These are phyloP conservation scores for Hypericum perforatum DNA, from an alignment of 345 rosid species.

Conservation along the genomic window DNA sequence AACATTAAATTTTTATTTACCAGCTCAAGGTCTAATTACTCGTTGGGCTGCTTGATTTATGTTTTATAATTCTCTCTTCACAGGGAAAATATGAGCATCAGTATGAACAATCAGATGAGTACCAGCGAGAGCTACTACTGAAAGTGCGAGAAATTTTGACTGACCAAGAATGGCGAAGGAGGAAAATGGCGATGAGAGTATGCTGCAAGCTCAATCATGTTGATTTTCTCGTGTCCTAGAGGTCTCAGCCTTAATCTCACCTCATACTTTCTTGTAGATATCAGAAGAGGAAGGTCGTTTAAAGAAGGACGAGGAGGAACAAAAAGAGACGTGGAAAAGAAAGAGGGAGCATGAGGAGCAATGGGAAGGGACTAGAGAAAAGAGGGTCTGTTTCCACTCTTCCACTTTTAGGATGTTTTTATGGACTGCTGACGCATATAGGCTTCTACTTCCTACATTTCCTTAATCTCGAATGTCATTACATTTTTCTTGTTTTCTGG, in stretches of 20 bases:
- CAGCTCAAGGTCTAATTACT: too few relatives aligned
- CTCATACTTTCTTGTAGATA: conserved; percentile 40
- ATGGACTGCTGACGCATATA: neutral
- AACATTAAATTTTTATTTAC: too few relatives aligned
- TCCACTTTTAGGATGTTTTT: neutral
- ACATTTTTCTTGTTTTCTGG: neutral
- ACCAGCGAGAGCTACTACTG: conserved; percentile 64
- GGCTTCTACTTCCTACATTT: neutral
- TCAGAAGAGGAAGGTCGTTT: conserved; percentile 98
- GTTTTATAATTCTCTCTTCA: too few relatives aligned
- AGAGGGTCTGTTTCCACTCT: conserved; percentile 46
- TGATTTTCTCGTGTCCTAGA: conserved; percentile 6
- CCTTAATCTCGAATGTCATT: neutral
- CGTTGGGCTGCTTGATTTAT: too few relatives aligned
- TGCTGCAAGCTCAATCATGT: conserved; percentile 16
- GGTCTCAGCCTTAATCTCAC: neutral
- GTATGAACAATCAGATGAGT: conserved; percentile 66
- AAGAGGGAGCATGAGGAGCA: conserved; percentile 98
- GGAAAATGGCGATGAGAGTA: conserved; percentile 99
- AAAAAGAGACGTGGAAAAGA: conserved; percentile 92
- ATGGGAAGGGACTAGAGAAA: conserved; percentile 98
- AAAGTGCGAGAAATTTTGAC: conserved; percentile 88
- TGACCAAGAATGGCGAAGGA: conserved; percentile 96
- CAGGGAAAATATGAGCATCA: conserved; percentile 88
- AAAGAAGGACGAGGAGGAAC: conserved; percentile 96